A percentile compares a stretch with the other conserved stretches of the same genome.
phyloP scores from a whole-genome alignment of 2,329 filamentous ascomycete genomes.

The Anthostomella pinea region DNA sequence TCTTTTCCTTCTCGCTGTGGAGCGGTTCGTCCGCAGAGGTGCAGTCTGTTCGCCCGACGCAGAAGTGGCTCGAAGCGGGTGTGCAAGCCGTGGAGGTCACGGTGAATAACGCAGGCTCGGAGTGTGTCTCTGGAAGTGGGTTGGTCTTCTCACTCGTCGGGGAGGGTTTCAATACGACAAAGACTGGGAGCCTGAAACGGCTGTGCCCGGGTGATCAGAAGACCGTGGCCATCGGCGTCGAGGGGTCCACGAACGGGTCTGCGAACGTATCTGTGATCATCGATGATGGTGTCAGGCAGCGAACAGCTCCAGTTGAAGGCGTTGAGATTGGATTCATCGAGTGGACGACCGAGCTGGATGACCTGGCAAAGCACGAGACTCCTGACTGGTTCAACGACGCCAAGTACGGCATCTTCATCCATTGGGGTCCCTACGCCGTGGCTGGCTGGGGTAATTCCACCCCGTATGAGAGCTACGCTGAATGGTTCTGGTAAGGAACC shows the following conservation, averaged over 20 bases:
- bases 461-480: slow-evolving; percentile 40
- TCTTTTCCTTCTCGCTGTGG: slow-evolving; percentile 41
- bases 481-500: slow-evolving; percentile 48
- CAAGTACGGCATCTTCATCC: slow-evolving; percentile 61
- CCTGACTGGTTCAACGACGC: slow-evolving; percentile 53
- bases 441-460: slow-evolving; percentile 52
- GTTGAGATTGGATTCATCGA: slow-evolving; percentile 34
- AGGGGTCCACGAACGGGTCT: slow-evolving; percentile 24
- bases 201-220: slow-evolving; percentile 45
- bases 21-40: slow-evolving; percentile 27
- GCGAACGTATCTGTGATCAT: slow-evolving; percentile 23
- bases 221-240: slow-evolving; percentile 35
- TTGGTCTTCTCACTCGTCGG: slow-evolving; percentile 31
- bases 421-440: slow-evolving; percentile 56
- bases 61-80: slow-evolving; percentile 37
- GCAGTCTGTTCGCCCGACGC: slow-evolving; percentile 41
- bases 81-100: slow-evolving; percentile 40
- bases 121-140: slow-evolving; percentile 34
- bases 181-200: slow-evolving; percentile 36
- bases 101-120: slow-evolving; percentile 22
- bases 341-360: slow-evolving; percentile 34
- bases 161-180: slow-evolving; percentile 41
- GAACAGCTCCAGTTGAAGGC: slow-evolving; percentile 5
- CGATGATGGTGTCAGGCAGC: slow-evolving; percentile 13
- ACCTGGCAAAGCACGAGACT: slow-evolving; percentile 38